Base-by-base conservation (phyloP, 805 yeast species). In the Myxozyma nipponensis region DNA sequence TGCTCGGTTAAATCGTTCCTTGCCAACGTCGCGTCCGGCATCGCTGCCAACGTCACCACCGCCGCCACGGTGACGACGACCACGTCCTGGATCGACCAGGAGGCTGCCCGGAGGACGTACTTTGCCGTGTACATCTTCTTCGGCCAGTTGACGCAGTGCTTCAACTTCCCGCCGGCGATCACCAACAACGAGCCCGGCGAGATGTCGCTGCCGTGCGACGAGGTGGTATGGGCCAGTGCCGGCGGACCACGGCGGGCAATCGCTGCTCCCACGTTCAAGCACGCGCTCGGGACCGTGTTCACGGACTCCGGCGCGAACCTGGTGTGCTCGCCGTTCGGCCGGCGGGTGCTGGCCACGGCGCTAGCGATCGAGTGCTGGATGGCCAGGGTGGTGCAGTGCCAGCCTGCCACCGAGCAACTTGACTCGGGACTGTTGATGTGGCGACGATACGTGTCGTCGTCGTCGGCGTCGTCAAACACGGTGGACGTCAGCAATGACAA, bases 171-270 rank as follows among this genome's bases (percentile, higher is more conserved):
- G 7, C 53, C 64, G 1, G 50, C 61, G 9, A 47, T 65, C 25
- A 28, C 54, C 38, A 58, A 54, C 47, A 39, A 44, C 28, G 55
- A 50, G 25, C 58, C 54, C 1, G 49, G 42, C 18, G 19, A 42
- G n/a, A 21, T 35, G 18, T 41, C 62, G 13, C 52, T 67, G 26
- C 71, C 71, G 4, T 63, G 69, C 49, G 59, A 64, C 4, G 71
- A 67, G 49, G 45, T 46, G 4, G 51, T 61, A 13, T 66, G 70
- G 70, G 60, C 59, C 46, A 50, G 63, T 18, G 39, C 60, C 3
- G 59, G 61, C 19, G 34, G 34, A 35, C 44, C 18, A 62, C 60
- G 39, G 23, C 30, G 49, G 10, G 32, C 41, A 13, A 40, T 40
- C 17, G 36, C 41, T 18, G 4, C 6, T 4, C 49, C 26, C 48